phyloP scores from a whole-genome alignment of 73 alveolate genomes.

The Stentor roeselii region DNA sequence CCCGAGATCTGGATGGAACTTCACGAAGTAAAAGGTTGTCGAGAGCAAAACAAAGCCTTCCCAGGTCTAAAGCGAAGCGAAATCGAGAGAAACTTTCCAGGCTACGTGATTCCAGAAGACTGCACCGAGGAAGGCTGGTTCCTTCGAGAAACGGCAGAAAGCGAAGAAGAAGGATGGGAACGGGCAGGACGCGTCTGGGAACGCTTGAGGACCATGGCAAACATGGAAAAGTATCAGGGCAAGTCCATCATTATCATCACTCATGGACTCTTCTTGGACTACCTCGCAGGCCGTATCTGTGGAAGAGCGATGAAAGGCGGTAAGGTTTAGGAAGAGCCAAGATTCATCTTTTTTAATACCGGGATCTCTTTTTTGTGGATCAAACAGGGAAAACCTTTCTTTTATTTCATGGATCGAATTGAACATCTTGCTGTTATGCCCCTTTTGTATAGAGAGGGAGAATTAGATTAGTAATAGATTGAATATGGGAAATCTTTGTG shows the following conservation, averaged over 20 bases:
- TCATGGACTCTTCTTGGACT: conserved; percentile 20
- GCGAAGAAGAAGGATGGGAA: conserved; percentile 25
- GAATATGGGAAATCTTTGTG: not conserved
- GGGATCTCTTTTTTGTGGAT: conserved; percentile 19
- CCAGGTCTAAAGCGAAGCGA: not conserved
- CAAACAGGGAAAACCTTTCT: not conserved
- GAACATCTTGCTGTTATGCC: conserved; percentile 22
- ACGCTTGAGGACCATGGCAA: not conserved
- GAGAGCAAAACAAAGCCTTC: not conserved
- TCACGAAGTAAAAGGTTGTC: conserved; percentile 22
- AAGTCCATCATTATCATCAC: not conserved
- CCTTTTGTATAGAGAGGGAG: conserved; percentile 19
- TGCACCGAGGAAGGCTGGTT: conserved; percentile 21
- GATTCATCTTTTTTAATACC: not conserved
- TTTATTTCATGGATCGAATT: conserved; percentile 2
- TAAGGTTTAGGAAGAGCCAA: not conserved
- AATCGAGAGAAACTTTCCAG: not conserved
- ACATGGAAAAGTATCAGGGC: conserved; percentile 5
- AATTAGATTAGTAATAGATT: not conserved
- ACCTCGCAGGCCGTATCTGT: not conserved
- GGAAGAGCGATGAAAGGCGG: conserved; percentile 20
- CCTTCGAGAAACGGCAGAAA: not conserved
- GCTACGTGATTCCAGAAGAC: not conserved
- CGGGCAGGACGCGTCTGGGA: conserved; percentile 17
- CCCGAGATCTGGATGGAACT: not conserved